Evolutionary conservation across 2,329 filamentous ascomycete genomes (phyloP), one percentile per base, ranked within the genome.

Genomic region (Epichloe sibirici): DNA sequence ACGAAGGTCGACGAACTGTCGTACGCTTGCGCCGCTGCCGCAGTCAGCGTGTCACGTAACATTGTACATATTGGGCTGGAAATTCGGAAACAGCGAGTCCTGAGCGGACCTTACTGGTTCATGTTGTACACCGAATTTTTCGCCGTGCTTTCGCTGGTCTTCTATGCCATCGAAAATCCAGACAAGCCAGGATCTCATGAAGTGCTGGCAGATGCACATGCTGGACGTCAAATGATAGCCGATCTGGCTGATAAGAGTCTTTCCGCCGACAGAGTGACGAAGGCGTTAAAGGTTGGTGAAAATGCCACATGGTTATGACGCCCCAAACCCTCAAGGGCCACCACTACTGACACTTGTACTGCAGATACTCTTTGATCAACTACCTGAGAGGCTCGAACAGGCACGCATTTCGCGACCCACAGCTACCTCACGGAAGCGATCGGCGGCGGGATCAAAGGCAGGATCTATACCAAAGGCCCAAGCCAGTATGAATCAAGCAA

Each of bases 61-160:
- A 88, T 93, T 55, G 80, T 93, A 37, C 86, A 90, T 61, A 88
- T 91, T 54, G 85, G 84, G 4, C 77, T 82, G 23, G 85, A 90
- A 61, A 90, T 90, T 72, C 83, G 85, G 58, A 84, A 83, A 63
- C 79, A 85, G 61, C 79, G 83, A 4, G 73, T 88, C 6, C 72
- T 93, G n/a, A 84, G 85, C 56, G 88, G 88, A 1, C 85, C 87
- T 0, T 90, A 89, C 66, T 93, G 88, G 88, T 91, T 91, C 63
- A 86, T 87, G 58, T 81, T 91, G 63, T 91, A 89, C 63, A 89
- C 86, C 2, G 85, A 87, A 15, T 90, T 89, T 69, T 90, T 90
- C 63, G 83, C 86, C 13, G 85, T 91, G 35, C 72, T 93, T 35
- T 88, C 88, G 0, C 72, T 93, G 45, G 74, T 91, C 1, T 93